Evolutionary conservation across 148 eudicot species (phyloP).

Genomic region (Heliosperma pusillum): DNA sequence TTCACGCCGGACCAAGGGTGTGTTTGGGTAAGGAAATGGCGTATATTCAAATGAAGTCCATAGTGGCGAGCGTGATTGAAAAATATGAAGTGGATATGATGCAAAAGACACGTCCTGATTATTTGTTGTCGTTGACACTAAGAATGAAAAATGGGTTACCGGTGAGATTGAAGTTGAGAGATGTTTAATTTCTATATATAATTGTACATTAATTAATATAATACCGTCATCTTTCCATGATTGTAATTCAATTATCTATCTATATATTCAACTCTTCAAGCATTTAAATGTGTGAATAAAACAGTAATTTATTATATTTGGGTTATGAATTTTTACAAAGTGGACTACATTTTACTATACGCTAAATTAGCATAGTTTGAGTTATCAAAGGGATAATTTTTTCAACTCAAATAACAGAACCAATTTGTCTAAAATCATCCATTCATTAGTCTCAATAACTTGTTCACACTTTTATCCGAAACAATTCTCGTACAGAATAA

Average conservation of each 20-base stretch:
- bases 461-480: background rate
- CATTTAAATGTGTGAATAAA: too few species aligned
- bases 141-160: constrained; percentile 39
- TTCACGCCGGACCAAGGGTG: constrained; percentile 37
- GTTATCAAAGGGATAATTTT: too few species aligned
- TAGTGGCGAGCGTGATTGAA: constrained; percentile 33
- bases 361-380: too few species aligned
- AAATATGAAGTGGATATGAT: constrained; percentile 28
- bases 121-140: constrained; percentile 31
- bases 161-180: constrained; percentile 3
- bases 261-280: too few species aligned
- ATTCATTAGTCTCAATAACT: background rate
- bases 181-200: background rate
- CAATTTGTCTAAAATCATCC: background rate
- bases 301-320: too few species aligned
- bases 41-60: constrained; percentile 38
- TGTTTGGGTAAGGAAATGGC: constrained; percentile 45
- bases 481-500: too few species aligned
- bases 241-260: too few species aligned
- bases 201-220: too few species aligned
- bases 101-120: constrained; percentile 21
- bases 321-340: too few species aligned
- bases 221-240: too few species aligned
- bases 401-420: background rate
- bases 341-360: too few species aligned